These are phyloP conservation scores for Blastocystis hominis DNA, from an alignment of 352 stramenopile species.

Conservation along the genomic window DNA sequence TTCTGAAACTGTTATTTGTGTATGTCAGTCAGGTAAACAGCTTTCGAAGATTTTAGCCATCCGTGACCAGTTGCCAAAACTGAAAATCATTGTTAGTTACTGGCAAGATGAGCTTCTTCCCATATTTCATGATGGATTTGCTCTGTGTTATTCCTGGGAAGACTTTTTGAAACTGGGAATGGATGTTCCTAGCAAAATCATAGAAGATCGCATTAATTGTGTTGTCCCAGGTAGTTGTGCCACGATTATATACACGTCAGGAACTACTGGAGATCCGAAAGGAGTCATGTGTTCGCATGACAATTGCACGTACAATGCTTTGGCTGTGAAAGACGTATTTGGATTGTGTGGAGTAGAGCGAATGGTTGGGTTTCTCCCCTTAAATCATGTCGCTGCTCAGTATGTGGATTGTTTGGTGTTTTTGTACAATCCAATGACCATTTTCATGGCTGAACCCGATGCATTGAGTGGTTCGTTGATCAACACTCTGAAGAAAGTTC, in stretches of 20 bases:
- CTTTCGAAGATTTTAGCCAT: slow-evolving; percentile 71
- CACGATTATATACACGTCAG: slow-evolving; percentile 62
- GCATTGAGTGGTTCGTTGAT: slow-evolving; percentile 69
- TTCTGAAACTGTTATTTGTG: slow-evolving; percentile 70
- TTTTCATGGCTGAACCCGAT: slow-evolving; percentile 72
- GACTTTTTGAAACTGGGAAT: slow-evolving; percentile 60
- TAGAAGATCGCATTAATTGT: slow-evolving; percentile 59
- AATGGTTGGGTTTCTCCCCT: slow-evolving; percentile 63
- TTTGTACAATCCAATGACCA: slow-evolving; percentile 61
- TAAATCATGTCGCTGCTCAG: slow-evolving; percentile 67
- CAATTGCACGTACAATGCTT: slow-evolving; percentile 58
- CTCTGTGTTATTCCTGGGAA: slow-evolving; percentile 59
- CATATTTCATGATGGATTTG: slow-evolving; percentile 43
- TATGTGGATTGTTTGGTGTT: slow-evolving; percentile 63
- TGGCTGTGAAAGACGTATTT: background rate
- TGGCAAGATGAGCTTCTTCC: slow-evolving; percentile 64
- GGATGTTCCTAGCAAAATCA: slow-evolving; percentile 1
- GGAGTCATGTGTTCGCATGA: slow-evolving; percentile 63
- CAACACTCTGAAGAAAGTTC: slow-evolving; percentile 68
- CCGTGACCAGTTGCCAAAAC: slow-evolving; percentile 66
- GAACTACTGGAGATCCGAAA: slow-evolving; percentile 61
- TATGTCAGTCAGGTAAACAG: slow-evolving; percentile 69
- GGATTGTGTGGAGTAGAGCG: slow-evolving; percentile 61
- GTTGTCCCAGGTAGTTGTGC: slow-evolving; percentile 59
- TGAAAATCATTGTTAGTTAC: slow-evolving; percentile 72